Conservation (phyloP, 768 basidiomycete genomes). For the Rhizopogon vulgaris region DNA sequence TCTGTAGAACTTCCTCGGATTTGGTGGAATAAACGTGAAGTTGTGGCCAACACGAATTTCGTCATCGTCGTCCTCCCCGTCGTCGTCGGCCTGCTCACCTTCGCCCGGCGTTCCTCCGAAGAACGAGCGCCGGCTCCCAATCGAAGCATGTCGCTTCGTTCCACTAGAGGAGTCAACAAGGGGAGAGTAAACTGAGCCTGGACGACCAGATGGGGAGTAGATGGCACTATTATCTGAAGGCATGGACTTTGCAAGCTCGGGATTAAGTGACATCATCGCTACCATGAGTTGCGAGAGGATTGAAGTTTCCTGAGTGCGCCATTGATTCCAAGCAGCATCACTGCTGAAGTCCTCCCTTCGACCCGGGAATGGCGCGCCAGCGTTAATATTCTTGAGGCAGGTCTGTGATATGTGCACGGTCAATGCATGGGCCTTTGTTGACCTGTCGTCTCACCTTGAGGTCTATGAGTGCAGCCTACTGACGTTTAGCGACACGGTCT, state of each 20-base stretch:
- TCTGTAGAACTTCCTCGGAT: constrained; percentile 80
- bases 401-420: constrained; percentile 39
- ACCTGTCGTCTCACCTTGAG: constrained; percentile 55
- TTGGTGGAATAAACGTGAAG: constrained; percentile 89
- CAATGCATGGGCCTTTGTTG: not conserved
- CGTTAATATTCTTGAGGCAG: constrained; percentile 87
- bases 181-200: constrained; percentile 46
- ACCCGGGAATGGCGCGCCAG: constrained; percentile 77
- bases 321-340: constrained; percentile 78
- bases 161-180: constrained; percentile 21
- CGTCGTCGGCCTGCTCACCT: constrained; percentile 28
- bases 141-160: constrained; percentile 48
- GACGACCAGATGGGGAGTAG: constrained; percentile 31
- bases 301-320: constrained; percentile 76
- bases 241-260: constrained; percentile 77
- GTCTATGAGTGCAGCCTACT: constrained; percentile 77
- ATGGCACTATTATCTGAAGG: constrained; percentile 39
- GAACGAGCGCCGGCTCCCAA: constrained; percentile 65
- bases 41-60: constrained; percentile 66
- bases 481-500: constrained; percentile 7
- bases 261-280: constrained; percentile 79
- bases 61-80: constrained; percentile 48
- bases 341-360: constrained; percentile 81
- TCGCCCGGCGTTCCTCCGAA: constrained; percentile 26
- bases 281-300: constrained; percentile 87